phyloP scores from a whole-genome alignment of 768 basidiomycete genomes.

The Lactarius deliciosus region DNA sequence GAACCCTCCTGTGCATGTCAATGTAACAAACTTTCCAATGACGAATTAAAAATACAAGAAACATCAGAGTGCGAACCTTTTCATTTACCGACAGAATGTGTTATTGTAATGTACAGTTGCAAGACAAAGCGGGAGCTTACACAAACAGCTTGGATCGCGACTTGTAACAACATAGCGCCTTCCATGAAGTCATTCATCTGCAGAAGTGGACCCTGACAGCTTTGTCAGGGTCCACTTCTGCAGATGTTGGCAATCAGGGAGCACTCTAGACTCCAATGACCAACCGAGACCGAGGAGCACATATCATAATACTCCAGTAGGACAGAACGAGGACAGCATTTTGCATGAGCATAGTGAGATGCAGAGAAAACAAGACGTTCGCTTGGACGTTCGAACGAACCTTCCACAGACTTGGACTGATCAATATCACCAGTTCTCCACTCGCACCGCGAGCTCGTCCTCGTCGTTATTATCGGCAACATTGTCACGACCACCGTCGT shows the following conservation, averaged over 20 bases:
- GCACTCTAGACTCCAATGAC: too few species aligned
- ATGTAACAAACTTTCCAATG: background rate
- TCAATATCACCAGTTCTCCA: slow-evolving; percentile 21
- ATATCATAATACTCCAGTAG: too few species aligned
- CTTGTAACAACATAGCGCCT: too few species aligned
- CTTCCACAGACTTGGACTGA: too few species aligned
- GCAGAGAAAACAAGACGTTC: too few species aligned
- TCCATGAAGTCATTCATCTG: background rate
- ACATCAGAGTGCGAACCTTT: background rate
- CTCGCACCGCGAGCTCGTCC: slow-evolving; percentile 36
- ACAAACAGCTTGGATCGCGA: background rate
- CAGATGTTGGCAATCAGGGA: background rate
- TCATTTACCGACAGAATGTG: background rate
- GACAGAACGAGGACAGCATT: too few species aligned
- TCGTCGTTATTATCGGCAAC: slow-evolving; percentile 39
- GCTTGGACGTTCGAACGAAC: too few species aligned
- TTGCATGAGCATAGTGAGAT: too few species aligned
- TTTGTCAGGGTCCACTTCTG: too few species aligned
- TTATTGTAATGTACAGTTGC: background rate
- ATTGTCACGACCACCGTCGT: background rate
- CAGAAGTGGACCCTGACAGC: too few species aligned
- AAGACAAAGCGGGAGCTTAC: background rate
- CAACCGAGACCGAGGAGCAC: too few species aligned
- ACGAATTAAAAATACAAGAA: background rate
- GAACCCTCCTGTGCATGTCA: too few species aligned